Evolutionary conservation across 805 yeast species (phyloP).

Genomic region (Cyberlindnera maclurae): DNA sequence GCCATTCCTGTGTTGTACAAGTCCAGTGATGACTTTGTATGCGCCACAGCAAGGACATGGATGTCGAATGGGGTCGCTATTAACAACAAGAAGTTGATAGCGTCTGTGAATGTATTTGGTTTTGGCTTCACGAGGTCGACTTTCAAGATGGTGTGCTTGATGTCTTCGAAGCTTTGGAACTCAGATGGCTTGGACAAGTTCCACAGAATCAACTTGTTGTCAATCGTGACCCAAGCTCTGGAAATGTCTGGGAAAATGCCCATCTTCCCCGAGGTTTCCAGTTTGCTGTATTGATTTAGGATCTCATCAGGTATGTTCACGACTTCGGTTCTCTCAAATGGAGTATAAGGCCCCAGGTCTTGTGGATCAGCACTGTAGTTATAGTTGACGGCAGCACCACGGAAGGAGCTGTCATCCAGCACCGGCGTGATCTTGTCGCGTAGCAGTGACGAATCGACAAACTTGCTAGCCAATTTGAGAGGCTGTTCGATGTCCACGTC

Average conservation of each 20-base stretch:
- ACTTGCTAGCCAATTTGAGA: constrained; percentile 52
- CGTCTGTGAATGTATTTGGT: constrained; percentile 68
- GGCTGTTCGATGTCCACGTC: constrained; percentile 30
- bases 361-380: constrained; percentile 49
- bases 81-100: constrained; percentile 64
- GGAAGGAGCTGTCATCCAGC: constrained; percentile 40
- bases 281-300: constrained; percentile 60
- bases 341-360: constrained; percentile 47
- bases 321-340: constrained; percentile 67
- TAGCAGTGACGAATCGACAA: constrained; percentile 49
- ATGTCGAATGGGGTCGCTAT: constrained; percentile 78
- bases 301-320: constrained; percentile 76
- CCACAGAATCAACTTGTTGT: constrained; percentile 81
- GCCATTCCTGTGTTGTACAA: constrained; percentile 78
- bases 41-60: constrained; percentile 67
- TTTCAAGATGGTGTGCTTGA: constrained; percentile 67
- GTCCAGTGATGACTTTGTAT: constrained; percentile 45
- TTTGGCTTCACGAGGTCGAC: constrained; percentile 80
- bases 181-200: constrained; percentile 58
- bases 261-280: constrained; percentile 63
- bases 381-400: constrained; percentile 58
- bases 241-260: constrained; percentile 78
- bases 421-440: constrained; percentile 53
- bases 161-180: constrained; percentile 75
- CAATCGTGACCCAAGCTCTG: constrained; percentile 82